Percentiles rank a stretch among this genome's conserved stretches.
Evolutionary conservation across 495 filamentous ascomycete species (phyloP).

Genomic region (Aspergillus campestris): DNA sequence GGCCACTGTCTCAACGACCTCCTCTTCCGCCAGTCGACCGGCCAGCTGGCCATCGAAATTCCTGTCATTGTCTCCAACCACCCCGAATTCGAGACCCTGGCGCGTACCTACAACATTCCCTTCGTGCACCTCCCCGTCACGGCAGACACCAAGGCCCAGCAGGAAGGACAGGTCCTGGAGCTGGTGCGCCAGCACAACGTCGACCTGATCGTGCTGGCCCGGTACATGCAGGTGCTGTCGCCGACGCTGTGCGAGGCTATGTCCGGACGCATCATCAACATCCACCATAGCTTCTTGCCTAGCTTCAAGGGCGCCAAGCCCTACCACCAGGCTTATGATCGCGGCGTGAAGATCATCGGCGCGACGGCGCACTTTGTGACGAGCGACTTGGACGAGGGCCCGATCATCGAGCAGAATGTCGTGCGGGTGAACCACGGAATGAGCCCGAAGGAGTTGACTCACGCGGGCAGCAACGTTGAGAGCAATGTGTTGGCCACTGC

Average conservation of each 20-base stretch:
- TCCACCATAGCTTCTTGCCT: constrained; percentile 72
- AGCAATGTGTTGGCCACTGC: constrained; percentile 63
- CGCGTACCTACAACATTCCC: constrained; percentile 59
- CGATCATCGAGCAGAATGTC: constrained; percentile 72
- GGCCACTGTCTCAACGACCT: constrained; percentile 74
- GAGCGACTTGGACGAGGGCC: constrained; percentile 66
- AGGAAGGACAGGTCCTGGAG: constrained; percentile 57
- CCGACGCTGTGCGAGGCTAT: constrained; percentile 62
- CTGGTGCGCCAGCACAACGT: constrained; percentile 53
- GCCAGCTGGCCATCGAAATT: constrained; percentile 55
- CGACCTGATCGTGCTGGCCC: constrained; percentile 67
- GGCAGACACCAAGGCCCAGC: constrained; percentile 56
- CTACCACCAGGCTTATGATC: constrained; percentile 71
- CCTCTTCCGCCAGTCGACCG: constrained; percentile 58
- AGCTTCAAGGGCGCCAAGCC: constrained; percentile 75
- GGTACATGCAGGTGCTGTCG: constrained; percentile 76
- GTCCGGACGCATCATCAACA: constrained; percentile 72
- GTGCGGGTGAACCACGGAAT: constrained; percentile 59
- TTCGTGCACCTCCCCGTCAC: constrained; percentile 69
- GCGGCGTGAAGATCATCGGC: constrained; percentile 73
- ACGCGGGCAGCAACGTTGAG: constrained; percentile 68
- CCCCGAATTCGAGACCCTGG: constrained; percentile 58
- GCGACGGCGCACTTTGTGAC: constrained; percentile 73
- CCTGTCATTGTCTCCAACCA: constrained; percentile 65
- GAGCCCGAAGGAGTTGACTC: constrained; percentile 61